Percentiles rank a stretch among this genome's conserved stretches.
These are phyloP conservation scores for Neodidymelliopsis sp. DNA, from an alignment of 2,329 filamentous ascomycete species.

Conservation along the genomic window DNA sequence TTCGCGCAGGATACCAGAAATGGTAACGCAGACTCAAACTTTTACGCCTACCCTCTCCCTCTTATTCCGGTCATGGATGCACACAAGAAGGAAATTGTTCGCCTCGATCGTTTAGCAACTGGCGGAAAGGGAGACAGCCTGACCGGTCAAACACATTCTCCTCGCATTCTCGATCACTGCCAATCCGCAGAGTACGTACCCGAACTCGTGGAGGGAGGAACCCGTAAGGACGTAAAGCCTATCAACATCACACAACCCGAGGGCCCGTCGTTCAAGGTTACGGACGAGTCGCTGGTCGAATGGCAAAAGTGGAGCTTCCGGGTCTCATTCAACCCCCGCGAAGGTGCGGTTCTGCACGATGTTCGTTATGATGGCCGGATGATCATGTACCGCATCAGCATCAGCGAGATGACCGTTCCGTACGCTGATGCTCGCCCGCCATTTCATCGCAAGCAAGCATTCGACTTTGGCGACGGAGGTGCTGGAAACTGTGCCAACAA, in stretches of 20 bases:
- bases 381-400: constrained; percentile 70
- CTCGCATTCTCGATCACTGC: constrained; percentile 57
- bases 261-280: constrained; percentile 70
- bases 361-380: constrained; percentile 71
- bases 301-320: constrained; percentile 58
- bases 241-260: constrained; percentile 76
- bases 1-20: constrained; percentile 59
- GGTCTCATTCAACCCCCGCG: constrained; percentile 50
- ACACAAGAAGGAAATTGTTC: constrained; percentile 44
- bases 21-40: constrained; percentile 54
- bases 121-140: constrained; percentile 49
- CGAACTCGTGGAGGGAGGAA: constrained; percentile 49
- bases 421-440: constrained; percentile 71
- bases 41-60: constrained; percentile 51
- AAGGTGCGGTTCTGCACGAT: constrained; percentile 77
- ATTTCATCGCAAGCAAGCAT: constrained; percentile 74
- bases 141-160: constrained; percentile 49
- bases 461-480: constrained; percentile 75
- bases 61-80: constrained; percentile 49
- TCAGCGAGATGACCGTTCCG: constrained; percentile 73
- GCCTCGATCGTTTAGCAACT: constrained; percentile 48
- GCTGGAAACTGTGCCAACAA: constrained; percentile 73
- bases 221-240: constrained; percentile 63
- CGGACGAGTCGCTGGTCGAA: constrained; percentile 52
- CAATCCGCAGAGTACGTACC: constrained; percentile 59